Base-by-base conservation (phyloP, 108 stramenopile genomes). In the Fistulifera solaris region DNA sequence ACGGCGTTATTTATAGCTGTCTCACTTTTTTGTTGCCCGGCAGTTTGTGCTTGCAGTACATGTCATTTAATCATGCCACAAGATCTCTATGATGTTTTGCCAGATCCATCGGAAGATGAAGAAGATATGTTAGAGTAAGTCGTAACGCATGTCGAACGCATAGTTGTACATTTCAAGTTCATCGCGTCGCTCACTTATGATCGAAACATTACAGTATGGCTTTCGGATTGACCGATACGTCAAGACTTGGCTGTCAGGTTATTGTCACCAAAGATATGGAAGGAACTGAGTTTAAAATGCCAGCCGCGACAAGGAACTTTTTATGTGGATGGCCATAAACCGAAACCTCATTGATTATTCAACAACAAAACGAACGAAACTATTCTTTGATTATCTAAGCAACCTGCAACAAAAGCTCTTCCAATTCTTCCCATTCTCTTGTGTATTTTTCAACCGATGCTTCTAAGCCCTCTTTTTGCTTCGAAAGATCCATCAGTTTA, bases 281-380 rank as follows among this genome's bases (percentile, higher is more conserved):
- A 13, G 96, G 96, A n/a, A 67, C 79, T n/a, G 81, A 59, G 35
- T 68, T 99, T 39, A 69, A 73, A 51, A 81, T 98, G 56, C 99
- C 99, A 1, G 59, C 68, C 10, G 95, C 96, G 27, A 59, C 58
- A 1, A 16, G 60, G 8, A 55, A 62, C 38, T 70, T 63, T n/a
- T 38, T 98, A 98, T 60, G 97, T 99, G 0, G 99, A 99, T 76
- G 98, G 98, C 11, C 98, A 99, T 63, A 89, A 93, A 7, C 98
- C 98, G 1, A 75, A 88, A 25, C 96, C 96, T 7, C 98, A 98
- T 67, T 99, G 69, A 60, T 35, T 35, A 8, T 35, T 35, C 31
- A 35, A 35, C 3, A 3, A 35, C 6, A 35, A 35, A 35, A 8
- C 3, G 31, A 8, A 35, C 8, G 8, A 35, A 35, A 35, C 3